Evolutionary conservation across 2,329 filamentous ascomycete genomes (phyloP), one percentile per base, ranked within the genome.

Genomic region (Colletotrichum paranaense): DNA sequence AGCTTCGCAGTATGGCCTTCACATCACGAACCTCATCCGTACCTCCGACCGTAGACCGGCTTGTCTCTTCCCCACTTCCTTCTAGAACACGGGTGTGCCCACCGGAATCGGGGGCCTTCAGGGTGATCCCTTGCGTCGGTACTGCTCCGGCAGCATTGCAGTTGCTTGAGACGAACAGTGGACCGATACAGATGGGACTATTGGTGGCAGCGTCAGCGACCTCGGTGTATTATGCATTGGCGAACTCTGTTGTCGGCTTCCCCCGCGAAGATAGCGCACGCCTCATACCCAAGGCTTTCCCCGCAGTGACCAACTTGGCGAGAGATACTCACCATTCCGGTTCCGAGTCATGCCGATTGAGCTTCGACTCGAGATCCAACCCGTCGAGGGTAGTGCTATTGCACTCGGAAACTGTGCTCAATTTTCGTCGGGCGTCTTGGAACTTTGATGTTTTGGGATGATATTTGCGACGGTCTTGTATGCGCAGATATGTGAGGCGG

Each of bases 111-210:
- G 35, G 26, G 28, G 26, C 30, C 5, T 60, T 60, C 60, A 60
- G 63, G 30, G 65, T 38, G n/a, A 49, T 28, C 63, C 53, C 56
- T 57, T 62, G 62, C 35, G 35, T 62, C 35, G 55, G 64, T n/a
- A 19, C 22, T 59, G 35, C 32, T 60, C 38, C 55, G 46, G 65
- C 26, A 53, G 46, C 32, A 26, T 32, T 42, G 24, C 8, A 38
- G 24, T 63, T 42, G 46, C 5, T 64, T 59, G 73, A 24, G 68
- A 69, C 77, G 14, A 79, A 73, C 56, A 82, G 70, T 69, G 81
- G 78, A 3, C 77, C 80, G 67, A 82, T 82, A 67, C 81, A 81
- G 49, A 82, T 82, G 55, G 81, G 78, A 72, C 81, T 82, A 53
- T 46, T 26, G 30, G 35, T 82, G 55, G 22, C 42, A 46, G n/a